phyloP scores from a whole-genome alignment of 2,329 filamentous ascomycete genomes.

The Pseudogymnoascus sp. region DNA sequence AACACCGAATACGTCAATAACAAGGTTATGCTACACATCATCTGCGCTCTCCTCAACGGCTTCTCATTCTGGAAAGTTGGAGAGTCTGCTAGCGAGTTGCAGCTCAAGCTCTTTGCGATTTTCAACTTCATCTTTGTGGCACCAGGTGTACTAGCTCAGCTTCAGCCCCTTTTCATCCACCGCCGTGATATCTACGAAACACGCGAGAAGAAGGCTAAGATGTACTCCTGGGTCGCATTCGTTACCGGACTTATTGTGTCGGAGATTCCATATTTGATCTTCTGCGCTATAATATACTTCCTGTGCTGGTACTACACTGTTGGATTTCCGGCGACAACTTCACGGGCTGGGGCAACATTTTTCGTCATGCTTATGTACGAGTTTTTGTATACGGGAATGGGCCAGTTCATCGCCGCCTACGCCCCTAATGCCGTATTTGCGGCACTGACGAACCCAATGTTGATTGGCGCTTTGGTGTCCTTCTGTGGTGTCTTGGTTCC shows the following conservation, averaged over 20 bases:
- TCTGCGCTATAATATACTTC: slow-evolving; percentile 41
- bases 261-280: slow-evolving; percentile 39
- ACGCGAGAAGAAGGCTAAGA: slow-evolving; percentile 55
- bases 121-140: slow-evolving; percentile 61
- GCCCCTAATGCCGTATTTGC: slow-evolving; percentile 56
- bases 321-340: slow-evolving; percentile 28
- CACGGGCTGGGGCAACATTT: slow-evolving; percentile 43
- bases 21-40: slow-evolving; percentile 46
- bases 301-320: slow-evolving; percentile 54
- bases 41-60: slow-evolving; percentile 51
- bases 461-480: slow-evolving; percentile 57
- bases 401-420: slow-evolving; percentile 58
- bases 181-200: slow-evolving; percentile 52
- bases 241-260: slow-evolving; percentile 45
- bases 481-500: slow-evolving; percentile 74
- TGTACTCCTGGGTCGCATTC: slow-evolving; percentile 55
- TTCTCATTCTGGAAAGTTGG: slow-evolving; percentile 58
- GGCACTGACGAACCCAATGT: slow-evolving; percentile 48
- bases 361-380: slow-evolving; percentile 55
- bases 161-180: slow-evolving; percentile 53
- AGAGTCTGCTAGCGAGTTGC: slow-evolving; percentile 42
- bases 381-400: slow-evolving; percentile 54
- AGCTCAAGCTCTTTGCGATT: slow-evolving; percentile 51
- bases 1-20: slow-evolving; percentile 50
- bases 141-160: slow-evolving; percentile 50